These are phyloP conservation scores for Arabis hirsuta DNA, from an alignment of 345 rosid species.

Conservation along the genomic window DNA sequence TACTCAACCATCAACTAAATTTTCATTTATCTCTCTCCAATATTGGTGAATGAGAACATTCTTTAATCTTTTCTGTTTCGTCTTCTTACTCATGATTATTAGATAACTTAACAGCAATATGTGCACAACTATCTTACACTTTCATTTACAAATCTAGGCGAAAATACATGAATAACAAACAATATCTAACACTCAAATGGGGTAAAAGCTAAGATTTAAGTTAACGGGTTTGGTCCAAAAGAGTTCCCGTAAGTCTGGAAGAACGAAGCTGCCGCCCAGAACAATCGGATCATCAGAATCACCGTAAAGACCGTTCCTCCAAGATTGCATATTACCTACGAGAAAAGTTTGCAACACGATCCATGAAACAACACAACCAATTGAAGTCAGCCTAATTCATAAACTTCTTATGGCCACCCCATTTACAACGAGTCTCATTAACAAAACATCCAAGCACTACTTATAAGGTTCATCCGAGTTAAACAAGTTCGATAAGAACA, in stretches of 20 bases:
- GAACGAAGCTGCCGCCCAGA: constrained; percentile 67
- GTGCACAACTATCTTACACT: neutral
- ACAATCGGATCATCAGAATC: constrained; percentile 61
- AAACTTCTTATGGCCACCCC: no score
- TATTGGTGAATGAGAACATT: no score
- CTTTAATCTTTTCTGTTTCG: neutral
- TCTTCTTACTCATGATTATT: constrained; percentile 2
- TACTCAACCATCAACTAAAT: no score
- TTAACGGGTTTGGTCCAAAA: constrained; percentile 41
- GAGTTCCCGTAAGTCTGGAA: constrained; percentile 58
- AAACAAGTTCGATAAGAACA: no score
- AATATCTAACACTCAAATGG: neutral
- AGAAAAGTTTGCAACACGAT: neutral
- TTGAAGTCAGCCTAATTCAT: neutral
- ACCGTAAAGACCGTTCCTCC: constrained; percentile 71
- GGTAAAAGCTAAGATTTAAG: neutral
- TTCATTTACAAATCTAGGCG: neutral
- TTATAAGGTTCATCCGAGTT: no score
- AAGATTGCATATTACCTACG: constrained; percentile 71
- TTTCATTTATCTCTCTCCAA: no score
- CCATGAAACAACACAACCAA: neutral
- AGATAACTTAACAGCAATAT: neutral
- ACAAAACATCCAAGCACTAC: no score
- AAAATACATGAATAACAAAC: constrained; percentile 3
- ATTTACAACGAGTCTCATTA: no score